phyloP scores from a whole-genome alignment of 306 rosid species.

The Fragaria vesca region DNA sequence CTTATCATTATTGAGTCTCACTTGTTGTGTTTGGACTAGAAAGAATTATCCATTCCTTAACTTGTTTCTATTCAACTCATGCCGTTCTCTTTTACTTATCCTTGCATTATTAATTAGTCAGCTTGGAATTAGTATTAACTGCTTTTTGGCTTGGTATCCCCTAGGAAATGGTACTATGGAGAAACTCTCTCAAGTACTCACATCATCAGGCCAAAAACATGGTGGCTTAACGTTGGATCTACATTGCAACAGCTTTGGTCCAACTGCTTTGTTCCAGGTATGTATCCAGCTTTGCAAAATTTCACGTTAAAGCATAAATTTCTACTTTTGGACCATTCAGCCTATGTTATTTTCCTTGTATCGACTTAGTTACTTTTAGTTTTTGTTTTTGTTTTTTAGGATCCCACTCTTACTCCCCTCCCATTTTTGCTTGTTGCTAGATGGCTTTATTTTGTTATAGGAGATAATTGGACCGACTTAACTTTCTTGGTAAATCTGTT shows the following conservation, averaged over 20 bases:
- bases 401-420: not conserved
- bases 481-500: not conserved
- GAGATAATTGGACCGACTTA: not conserved
- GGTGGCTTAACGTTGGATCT: slow-evolving; percentile 80
- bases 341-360: not conserved
- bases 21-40: slow-evolving; percentile 19
- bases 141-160: slow-evolving; percentile 27
- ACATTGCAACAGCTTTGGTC: slow-evolving; percentile 87
- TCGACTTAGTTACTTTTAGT: not conserved
- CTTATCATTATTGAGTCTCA: not conserved
- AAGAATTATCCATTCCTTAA: slow-evolving; percentile 7
- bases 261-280: slow-evolving; percentile 79
- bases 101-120: not conserved
- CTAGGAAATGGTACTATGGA: slow-evolving; percentile 88
- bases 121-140: slow-evolving; percentile 13
- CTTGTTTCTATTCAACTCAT: slow-evolving; percentile 11
- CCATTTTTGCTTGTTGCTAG: not conserved
- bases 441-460: not conserved
- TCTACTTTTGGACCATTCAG: not conserved
- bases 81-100: not conserved
- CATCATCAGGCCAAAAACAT: slow-evolving; percentile 62
- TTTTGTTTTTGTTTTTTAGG: not conserved
- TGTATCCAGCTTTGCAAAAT: slow-evolving; percentile 23
- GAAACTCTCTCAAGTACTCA: slow-evolving; percentile 74
- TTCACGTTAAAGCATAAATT: slow-evolving; percentile 7